Base-by-base conservation (phyloP, 2,329 filamentous ascomycete genomes). In the Alternaria viburni region DNA sequence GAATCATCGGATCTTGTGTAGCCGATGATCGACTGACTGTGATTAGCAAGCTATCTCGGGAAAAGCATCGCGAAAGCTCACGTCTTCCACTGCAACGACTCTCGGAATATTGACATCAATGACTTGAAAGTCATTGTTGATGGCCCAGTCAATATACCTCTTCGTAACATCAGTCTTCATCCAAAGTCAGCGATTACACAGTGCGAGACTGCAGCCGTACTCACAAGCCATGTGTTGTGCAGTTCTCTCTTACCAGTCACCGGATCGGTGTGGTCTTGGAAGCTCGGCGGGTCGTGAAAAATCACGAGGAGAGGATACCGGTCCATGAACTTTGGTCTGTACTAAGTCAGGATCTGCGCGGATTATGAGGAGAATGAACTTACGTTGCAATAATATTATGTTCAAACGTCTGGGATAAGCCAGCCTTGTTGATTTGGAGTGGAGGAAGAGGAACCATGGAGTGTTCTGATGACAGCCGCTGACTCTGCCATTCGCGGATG, bases 31-130 rank as follows among this genome's bases (percentile, higher is more conserved):
- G 59, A 62, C 71, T 73, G 12, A 25, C n/a, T 36, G 21, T 21
- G 32, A 15, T 71, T 43, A 71, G 59, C 56, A 9, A 25, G 12
- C 11, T 25, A 10, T 21, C 3, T 19, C 13, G 9, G 41, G 25
- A 46, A 23, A n/a, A n/a, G 12, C 28, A 36, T 36, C 30, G 32
- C 17, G 19, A 15, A 4, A 19, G 66, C 80, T 74, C 79, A 90
- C 89, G 68, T 89, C 86, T 44, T 88, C 83, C 19, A 86, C 85
- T 2, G 90, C 90, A 52, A 94, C 84, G 72, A 93, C 88, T 67
- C 90, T 90, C 0, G 95, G 95, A 3, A 99, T 86, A 69, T 98
- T 98, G 62, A 97, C 88, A 77, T 99, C 96, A 72, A 99, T 91
- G 21, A 98, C 88, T 2, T 89, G 93, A 73, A 95, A 97, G 15